phyloP scores from a whole-genome alignment of 768 basidiomycete species.

The Russula griseocarnosa region DNA sequence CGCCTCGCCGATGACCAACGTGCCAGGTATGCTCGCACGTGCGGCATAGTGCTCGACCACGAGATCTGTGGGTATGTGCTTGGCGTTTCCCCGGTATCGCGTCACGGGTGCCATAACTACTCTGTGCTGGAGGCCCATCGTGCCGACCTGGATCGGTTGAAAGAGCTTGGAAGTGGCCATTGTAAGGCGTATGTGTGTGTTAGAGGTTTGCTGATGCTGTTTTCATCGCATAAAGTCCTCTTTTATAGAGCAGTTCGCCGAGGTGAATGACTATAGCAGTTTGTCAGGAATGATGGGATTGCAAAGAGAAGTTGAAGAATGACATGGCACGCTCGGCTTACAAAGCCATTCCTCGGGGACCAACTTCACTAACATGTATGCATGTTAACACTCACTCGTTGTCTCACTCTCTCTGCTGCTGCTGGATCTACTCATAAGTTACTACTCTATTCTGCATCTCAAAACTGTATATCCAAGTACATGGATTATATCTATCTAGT shows the following conservation, averaged over 20 bases:
- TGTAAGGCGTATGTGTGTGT: neutral
- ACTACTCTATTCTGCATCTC: too few species aligned
- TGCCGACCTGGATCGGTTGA: conserved; percentile 45
- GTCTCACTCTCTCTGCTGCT: too few species aligned
- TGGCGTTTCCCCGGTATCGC: conserved; percentile 38
- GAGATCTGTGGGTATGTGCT: conserved; percentile 38
- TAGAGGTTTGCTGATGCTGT: neutral
- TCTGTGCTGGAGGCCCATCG: conserved; percentile 44
- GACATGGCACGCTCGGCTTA: too few species aligned
- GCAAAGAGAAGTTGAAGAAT: neutral
- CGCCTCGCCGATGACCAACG: conserved; percentile 55
- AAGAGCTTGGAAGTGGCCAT: conserved; percentile 38
- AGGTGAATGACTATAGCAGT: neutral
- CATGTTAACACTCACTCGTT: too few species aligned
- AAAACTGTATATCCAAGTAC: too few species aligned
- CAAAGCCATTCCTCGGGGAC: too few species aligned
- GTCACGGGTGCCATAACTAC: conserved; percentile 55
- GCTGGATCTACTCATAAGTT: too few species aligned
- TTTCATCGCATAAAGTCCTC: neutral
- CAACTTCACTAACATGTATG: too few species aligned
- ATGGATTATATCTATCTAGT: too few species aligned
- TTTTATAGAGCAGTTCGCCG: neutral
- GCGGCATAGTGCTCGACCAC: conserved; percentile 47
- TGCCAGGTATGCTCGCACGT: conserved; percentile 46
- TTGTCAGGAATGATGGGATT: neutral